phyloP scores from a whole-genome alignment of 1,284 basidiomycete species.

The Fomitopsis schrenkii region DNA sequence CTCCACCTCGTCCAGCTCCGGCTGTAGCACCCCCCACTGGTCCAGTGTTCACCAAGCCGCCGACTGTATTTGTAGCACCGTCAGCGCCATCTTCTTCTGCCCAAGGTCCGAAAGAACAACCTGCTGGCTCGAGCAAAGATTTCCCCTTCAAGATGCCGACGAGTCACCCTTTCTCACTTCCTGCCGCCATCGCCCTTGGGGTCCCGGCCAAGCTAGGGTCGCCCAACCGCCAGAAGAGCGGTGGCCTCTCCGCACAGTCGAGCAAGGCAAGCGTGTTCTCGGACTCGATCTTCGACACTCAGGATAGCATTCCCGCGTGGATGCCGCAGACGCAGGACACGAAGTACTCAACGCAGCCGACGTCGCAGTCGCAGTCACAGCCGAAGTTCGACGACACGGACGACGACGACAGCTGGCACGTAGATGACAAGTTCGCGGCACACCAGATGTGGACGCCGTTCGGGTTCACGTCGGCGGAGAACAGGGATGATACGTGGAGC shows the following conservation, averaged over 20 bases:
- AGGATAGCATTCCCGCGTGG: conserved; percentile 46
- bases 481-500: conserved; percentile 67
- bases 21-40: conserved; percentile 33
- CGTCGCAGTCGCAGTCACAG: conserved; percentile 24
- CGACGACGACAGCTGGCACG: conserved; percentile 59
- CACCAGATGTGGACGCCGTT: conserved; percentile 54
- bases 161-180: conserved; percentile 35
- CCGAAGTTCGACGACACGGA: conserved; percentile 15
- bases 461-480: conserved; percentile 29
- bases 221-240: conserved; percentile 21
- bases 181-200: conserved; percentile 41
- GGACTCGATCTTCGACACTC: conserved; percentile 46
- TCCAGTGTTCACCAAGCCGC: conserved; percentile 57
- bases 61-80: conserved; percentile 48
- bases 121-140: conserved; percentile 15
- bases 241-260: conserved; percentile 45
- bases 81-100: conserved; percentile 16
- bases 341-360: conserved; percentile 40
- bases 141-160: conserved; percentile 28
- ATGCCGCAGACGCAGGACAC: conserved; percentile 57
- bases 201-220: conserved; percentile 33
- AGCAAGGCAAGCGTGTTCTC: conserved; percentile 49
- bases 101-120: background rate
- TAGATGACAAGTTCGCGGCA: conserved; percentile 56
- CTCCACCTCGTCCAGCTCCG: conserved; percentile 25